Evolutionary conservation across 345 rosid species (phyloP).

Genomic region (Turritis glabra): DNA sequence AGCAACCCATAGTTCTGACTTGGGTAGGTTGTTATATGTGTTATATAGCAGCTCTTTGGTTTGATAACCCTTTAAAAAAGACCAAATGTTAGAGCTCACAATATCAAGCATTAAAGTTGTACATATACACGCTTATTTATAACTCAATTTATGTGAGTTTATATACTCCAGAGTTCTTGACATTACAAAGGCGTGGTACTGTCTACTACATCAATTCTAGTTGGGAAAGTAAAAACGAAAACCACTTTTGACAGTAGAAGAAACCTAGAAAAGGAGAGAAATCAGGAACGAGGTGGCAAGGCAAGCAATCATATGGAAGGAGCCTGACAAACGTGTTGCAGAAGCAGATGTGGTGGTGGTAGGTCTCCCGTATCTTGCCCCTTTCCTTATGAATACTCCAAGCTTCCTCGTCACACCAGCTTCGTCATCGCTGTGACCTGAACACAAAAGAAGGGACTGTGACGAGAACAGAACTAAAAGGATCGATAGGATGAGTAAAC

Average conservation of each 20-base stretch:
- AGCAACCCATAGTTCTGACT: not conserved
- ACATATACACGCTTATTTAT: not conserved
- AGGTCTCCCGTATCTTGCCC: not conserved
- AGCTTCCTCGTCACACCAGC: constrained; percentile 31
- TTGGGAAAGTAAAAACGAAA: not conserved
- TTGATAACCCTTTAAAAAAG: not conserved
- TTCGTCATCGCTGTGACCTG: constrained; percentile 12
- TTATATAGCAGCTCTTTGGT: constrained; percentile 1
- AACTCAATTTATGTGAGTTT: not conserved
- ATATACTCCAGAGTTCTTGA: not conserved
- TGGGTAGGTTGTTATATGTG: not conserved
- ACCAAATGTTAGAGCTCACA: constrained; percentile 9
- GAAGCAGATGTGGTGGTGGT: constrained; percentile 21
- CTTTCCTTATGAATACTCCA: constrained; percentile 25
- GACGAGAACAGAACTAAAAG: constrained; percentile 25
- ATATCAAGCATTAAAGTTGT: constrained; percentile 10
- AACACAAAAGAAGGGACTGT: constrained; percentile 30
- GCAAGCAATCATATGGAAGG: constrained; percentile 14
- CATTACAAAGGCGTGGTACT: not conserved
- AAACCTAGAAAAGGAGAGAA: constrained; percentile 11
- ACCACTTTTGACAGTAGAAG: not conserved
- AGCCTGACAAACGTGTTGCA: constrained; percentile 12
- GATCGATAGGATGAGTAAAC: constrained; percentile 18
- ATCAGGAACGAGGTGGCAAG: constrained; percentile 16
- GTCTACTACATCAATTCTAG: not conserved